phyloP scores from a whole-genome alignment of 1,284 basidiomycete species.

The Lentinula novae-zelandiae region DNA sequence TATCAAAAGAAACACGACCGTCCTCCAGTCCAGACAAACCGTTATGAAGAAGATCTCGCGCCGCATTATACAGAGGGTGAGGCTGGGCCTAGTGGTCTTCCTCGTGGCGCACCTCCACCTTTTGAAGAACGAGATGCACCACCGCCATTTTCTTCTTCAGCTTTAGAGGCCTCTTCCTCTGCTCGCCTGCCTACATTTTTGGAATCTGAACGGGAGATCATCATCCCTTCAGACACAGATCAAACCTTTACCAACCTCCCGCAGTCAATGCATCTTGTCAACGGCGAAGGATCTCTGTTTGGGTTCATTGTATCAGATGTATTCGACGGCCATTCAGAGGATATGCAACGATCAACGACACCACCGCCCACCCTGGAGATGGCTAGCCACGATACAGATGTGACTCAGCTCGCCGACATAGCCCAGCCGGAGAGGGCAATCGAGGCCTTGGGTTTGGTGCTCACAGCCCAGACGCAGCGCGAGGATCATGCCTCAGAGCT shows the following conservation, averaged over 20 bases:
- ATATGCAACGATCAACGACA: constrained; percentile 53
- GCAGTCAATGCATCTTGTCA: constrained; percentile 36
- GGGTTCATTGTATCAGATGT: constrained; percentile 67
- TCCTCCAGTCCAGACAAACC: constrained; percentile 65
- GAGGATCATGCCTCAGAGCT: constrained; percentile 37
- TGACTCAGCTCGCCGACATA: constrained; percentile 60
- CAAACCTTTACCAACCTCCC: constrained; percentile 31
- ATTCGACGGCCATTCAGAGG: constrained; percentile 74
- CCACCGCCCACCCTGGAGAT: constrained; percentile 72
- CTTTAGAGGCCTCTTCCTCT: constrained; percentile 56
- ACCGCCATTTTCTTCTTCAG: constrained; percentile 66
- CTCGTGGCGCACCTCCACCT: constrained; percentile 66
- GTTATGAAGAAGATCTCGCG: constrained; percentile 62
- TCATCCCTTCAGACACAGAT: constrained; percentile 48
- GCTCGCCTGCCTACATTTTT: constrained; percentile 66
- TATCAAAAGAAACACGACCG: constrained; percentile 83
- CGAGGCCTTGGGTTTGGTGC: constrained; percentile 53
- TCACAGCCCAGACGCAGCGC: constrained; percentile 36
- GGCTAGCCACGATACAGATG: constrained; percentile 61
- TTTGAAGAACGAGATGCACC: constrained; percentile 80
- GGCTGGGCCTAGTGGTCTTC: constrained; percentile 67
- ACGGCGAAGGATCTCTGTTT: constrained; percentile 69
- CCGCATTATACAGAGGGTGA: constrained; percentile 64
- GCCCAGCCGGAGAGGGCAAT: constrained; percentile 49
- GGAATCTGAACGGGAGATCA: constrained; percentile 71